phyloP scores from a whole-genome alignment of 768 basidiomycete genomes.

The Russula emetica region DNA sequence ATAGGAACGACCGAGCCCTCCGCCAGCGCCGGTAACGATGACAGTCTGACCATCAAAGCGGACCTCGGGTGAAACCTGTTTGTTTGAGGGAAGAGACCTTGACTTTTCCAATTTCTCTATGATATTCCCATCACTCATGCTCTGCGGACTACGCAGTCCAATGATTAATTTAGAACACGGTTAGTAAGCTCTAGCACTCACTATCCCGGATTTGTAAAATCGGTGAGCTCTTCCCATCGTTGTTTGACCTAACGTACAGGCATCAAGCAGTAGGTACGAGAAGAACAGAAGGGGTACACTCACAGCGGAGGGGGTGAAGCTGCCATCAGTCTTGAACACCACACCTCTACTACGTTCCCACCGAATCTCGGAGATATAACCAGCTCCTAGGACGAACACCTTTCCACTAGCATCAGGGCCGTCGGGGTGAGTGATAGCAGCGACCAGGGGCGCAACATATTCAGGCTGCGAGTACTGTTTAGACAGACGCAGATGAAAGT shows the following conservation, averaged over 20 bases:
- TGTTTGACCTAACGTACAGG: slow-evolving; percentile 57
- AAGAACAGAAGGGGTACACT: not conserved
- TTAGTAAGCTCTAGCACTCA: slow-evolving; percentile 38
- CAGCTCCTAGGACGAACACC: slow-evolving; percentile 91
- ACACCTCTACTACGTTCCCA: slow-evolving; percentile 89
- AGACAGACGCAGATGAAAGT: not conserved
- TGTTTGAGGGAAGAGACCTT: slow-evolving; percentile 59
- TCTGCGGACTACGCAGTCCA: slow-evolving; percentile 50
- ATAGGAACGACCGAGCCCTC: slow-evolving; percentile 89
- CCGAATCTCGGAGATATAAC: slow-evolving; percentile 84
- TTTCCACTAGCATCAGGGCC: slow-evolving; percentile 74
- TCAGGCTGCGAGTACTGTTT: slow-evolving; percentile 55
- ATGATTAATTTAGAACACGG: slow-evolving; percentile 11
- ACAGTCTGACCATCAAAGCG: slow-evolving; percentile 87
- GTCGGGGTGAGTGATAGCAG: slow-evolving; percentile 80
- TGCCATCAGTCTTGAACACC: slow-evolving; percentile 83
- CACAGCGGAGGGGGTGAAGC: slow-evolving; percentile 93
- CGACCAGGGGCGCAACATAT: slow-evolving; percentile 89
- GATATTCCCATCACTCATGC: slow-evolving; percentile 58
- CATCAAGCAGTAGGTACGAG: not conserved
- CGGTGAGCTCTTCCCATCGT: slow-evolving; percentile 75
- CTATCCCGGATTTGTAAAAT: slow-evolving; percentile 72
- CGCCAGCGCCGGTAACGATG: slow-evolving; percentile 92
- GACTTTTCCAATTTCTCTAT: slow-evolving; percentile 60
- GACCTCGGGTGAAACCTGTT: slow-evolving; percentile 63